A percentile compares a stretch with the other conserved stretches of the same genome.
Evolutionary conservation across 495 filamentous ascomycete species (phyloP).

Genomic region (Daldinia grandis): DNA sequence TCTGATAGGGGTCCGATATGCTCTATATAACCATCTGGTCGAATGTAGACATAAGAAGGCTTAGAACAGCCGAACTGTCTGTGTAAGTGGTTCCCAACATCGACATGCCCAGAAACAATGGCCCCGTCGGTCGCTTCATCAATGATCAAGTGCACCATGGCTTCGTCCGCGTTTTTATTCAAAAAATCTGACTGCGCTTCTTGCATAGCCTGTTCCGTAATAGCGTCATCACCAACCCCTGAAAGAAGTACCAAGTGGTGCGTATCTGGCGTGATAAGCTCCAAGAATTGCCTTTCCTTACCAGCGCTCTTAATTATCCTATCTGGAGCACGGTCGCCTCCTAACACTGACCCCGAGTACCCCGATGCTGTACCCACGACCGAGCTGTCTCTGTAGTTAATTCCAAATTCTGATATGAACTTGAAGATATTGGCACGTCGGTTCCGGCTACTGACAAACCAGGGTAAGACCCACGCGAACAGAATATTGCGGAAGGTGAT

Average conservation of each 20-base stretch:
- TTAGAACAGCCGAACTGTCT: constrained; percentile 46
- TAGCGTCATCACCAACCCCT: constrained; percentile 19
- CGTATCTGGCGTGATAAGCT: constrained; percentile 25
- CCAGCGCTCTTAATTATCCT: constrained; percentile 22
- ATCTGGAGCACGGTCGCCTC: constrained; percentile 45
- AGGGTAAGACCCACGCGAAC: constrained; percentile 48
- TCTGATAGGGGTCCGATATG: constrained; percentile 48
- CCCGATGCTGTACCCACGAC: constrained; percentile 23
- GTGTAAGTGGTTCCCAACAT: constrained; percentile 46
- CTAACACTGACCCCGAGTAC: constrained; percentile 30
- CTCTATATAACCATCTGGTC: constrained; percentile 53
- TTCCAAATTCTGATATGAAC: constrained; percentile 52
- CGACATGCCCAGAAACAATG: constrained; percentile 27
- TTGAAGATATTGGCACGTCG: constrained; percentile 38
- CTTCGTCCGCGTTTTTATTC: constrained; percentile 14
- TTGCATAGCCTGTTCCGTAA: constrained; percentile 19
- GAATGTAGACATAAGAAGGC: constrained; percentile 49
- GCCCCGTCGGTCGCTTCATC: constrained; percentile 1
- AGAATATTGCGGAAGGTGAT: constrained; percentile 46
- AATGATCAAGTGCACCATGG: constrained; percentile 26
- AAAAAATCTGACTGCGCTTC: constrained; percentile 19
- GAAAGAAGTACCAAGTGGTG: constrained; percentile 44
- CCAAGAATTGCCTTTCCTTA: constrained; percentile 32
- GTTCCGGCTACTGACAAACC: constrained; percentile 33
- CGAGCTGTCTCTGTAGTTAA: constrained; percentile 49